These are phyloP conservation scores for Chaetomiaceae sp. DNA, from an alignment of 2,329 filamentous ascomycete species.

Conservation along the genomic window DNA sequence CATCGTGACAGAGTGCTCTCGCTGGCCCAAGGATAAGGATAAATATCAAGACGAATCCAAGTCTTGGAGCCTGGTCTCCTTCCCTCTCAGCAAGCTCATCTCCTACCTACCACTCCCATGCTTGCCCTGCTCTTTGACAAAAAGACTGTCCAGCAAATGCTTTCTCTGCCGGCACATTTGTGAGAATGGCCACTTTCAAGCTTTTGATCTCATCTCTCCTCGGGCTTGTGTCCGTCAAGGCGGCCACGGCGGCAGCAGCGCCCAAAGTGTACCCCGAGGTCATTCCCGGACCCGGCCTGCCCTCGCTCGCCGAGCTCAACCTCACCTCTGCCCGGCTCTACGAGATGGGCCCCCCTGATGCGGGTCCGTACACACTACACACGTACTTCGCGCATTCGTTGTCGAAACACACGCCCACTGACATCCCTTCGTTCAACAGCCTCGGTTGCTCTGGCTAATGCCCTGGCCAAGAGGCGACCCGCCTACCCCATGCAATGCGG, in stretches of 20 bases:
- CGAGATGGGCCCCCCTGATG: neutral
- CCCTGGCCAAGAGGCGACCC: neutral
- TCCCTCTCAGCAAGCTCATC: too few relatives aligned
- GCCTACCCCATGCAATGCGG: neutral
- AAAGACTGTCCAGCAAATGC: too few relatives aligned
- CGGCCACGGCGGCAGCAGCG: neutral
- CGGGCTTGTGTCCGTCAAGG: conserved; percentile 1
- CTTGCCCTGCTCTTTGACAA: too few relatives aligned
- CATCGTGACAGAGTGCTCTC: too few relatives aligned
- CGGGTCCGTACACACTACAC: neutral
- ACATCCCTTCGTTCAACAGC: neutral
- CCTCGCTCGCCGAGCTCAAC: conserved; percentile 1
- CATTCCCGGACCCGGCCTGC: conserved; percentile 4
- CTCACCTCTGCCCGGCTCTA: conserved; percentile 5
- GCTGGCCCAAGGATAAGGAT: too few relatives aligned
- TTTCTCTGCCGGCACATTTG: too few relatives aligned
- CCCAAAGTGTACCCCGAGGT: conserved; percentile 2
- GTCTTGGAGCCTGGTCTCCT: too few relatives aligned
- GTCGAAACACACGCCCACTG: too few relatives aligned
- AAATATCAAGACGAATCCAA: too few relatives aligned
- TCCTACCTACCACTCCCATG: too few relatives aligned
- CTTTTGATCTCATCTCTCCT: neutral
- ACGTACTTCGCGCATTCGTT: too few relatives aligned
- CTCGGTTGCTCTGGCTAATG: neutral
- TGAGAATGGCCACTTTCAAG: neutral